phyloP scores from a whole-genome alignment of 306 rosid genomes.

The Alnus rubra region DNA sequence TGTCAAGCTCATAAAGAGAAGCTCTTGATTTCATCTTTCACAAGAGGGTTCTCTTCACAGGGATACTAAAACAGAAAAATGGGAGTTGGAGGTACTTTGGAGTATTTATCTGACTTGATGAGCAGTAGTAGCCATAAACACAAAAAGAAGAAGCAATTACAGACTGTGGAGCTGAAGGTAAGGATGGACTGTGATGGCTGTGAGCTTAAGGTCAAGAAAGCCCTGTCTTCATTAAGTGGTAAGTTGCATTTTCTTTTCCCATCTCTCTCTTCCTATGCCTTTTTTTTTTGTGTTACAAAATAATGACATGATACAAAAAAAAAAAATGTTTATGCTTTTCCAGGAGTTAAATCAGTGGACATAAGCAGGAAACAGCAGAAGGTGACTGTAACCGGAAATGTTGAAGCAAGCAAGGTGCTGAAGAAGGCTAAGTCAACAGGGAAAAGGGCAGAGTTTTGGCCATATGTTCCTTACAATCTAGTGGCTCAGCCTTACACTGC shows the following conservation, averaged over 20 bases:
- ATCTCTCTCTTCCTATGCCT: background rate
- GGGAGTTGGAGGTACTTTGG: constrained; percentile 92
- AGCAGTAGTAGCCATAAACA: constrained; percentile 44
- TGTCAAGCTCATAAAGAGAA: constrained; percentile 11
- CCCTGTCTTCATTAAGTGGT: constrained; percentile 83
- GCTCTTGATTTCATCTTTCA: constrained; percentile 7
- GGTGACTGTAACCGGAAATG: constrained; percentile 82
- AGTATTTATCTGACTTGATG: constrained; percentile 84
- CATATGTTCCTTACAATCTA: constrained; percentile 81
- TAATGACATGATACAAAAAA: background rate
- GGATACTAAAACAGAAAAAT: constrained; percentile 43
- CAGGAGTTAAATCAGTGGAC: constrained; percentile 94
- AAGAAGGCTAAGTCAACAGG: constrained; percentile 95
- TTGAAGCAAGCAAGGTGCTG: constrained; percentile 84
- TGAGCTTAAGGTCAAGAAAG: constrained; percentile 91
- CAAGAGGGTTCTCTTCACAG: constrained; percentile 7
- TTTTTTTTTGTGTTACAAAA: background rate
- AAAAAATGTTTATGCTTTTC: constrained; percentile 23
- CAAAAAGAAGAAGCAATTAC: constrained; percentile 80
- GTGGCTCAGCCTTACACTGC: constrained; percentile 87
- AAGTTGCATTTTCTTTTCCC: constrained; percentile 20
- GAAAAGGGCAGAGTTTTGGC: constrained; percentile 94
- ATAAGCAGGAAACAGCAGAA: constrained; percentile 94
- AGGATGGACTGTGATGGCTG: constrained; percentile 99
- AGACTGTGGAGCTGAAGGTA: constrained; percentile 84